Base-by-base conservation (phyloP, 2,329 filamentous ascomycete species). In the Pseudogymnoascus sp. region DNA sequence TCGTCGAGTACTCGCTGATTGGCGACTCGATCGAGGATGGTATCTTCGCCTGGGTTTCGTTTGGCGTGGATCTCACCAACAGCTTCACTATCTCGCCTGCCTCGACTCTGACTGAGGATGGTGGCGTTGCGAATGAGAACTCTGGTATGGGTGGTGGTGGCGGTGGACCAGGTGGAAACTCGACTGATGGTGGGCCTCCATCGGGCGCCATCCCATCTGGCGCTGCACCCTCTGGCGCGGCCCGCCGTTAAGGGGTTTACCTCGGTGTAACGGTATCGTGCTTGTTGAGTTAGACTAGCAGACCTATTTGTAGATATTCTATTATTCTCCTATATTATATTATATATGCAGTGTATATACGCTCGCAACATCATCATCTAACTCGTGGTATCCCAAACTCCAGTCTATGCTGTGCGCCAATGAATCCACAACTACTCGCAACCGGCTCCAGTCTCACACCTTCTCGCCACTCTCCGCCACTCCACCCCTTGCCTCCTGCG, bases 1-100 rank as follows among this genome's bases (percentile, higher is more conserved):
- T 83, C 66, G 72, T 85, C 64, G 78, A 86, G 70, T 86, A 86
- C 67, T 78, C 82, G 11, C 75, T 81, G 19, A 77, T 87, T 15
- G 83, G 84, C 9, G 78, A 83, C 35, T 71, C 74, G 29, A 68
- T 83, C 4, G 68, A 72, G 2, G 80, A 83, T 44, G 82, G 83
- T 21, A 69, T 85, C 44, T 76, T 85, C 44, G 81, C 75, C n/a
- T 85, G 82, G 82, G 76, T 84, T 65, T 75, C 77, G 0, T 75
- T 84, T 42, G 82, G 79, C 0, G 77, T 83, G 62, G 37, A 62
- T 63, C 46, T 53, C n/a, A 53, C 46, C 0, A n/a, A 53, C 7
- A 7, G 10, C 26, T 13, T 53, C 2, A 31, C 7, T 1, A 7
- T 53, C 31, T 11, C 46, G 26, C 26, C 46, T 17, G 46, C 46